Percentiles rank a stretch among this genome's conserved stretches.
Evolutionary conservation across 2,329 filamentous ascomycete genomes (phyloP).

Genomic region (Leptosphaerulina australis): DNA sequence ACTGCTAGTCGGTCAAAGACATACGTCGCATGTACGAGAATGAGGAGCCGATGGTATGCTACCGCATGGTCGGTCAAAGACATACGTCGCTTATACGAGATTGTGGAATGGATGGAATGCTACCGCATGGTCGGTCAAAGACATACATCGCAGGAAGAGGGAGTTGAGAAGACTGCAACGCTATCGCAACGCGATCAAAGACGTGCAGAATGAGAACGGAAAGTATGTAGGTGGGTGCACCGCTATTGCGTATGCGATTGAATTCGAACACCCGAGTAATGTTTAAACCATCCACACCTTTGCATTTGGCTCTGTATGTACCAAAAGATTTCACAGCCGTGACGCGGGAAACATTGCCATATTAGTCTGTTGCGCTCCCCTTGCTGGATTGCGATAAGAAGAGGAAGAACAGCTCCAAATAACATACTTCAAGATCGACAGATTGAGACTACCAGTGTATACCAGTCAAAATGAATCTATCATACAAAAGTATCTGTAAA

Average conservation of each 20-base stretch:
- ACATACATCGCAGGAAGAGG: constrained; percentile 24
- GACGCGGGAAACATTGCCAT: background rate
- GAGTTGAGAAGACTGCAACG: constrained; percentile 21
- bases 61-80: constrained; percentile 30
- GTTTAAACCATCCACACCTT: background rate
- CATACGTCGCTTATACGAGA: constrained; percentile 17
- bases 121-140: constrained; percentile 33
- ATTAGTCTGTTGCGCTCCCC: background rate
- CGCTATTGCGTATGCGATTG: constrained; percentile 22
- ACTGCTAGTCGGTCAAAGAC: constrained; percentile 31
- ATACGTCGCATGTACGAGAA: constrained; percentile 15
- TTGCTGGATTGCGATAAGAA: too few relatives aligned
- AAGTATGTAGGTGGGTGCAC: constrained; percentile 6
- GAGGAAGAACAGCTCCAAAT: too few relatives aligned
- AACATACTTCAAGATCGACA: too few relatives aligned
- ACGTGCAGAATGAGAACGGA: constrained; percentile 24
- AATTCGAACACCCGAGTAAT: constrained; percentile 26
- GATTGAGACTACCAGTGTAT: too few relatives aligned
- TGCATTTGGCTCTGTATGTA: background rate
- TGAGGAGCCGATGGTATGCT: constrained; percentile 23
- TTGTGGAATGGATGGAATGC: constrained; percentile 20
- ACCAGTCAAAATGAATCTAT: too few relatives aligned
- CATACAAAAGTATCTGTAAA: background rate
- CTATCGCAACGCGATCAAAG: constrained; percentile 30
- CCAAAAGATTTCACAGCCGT: too few relatives aligned